Percentiles rank a stretch among this genome's conserved stretches.
phyloP scores from a whole-genome alignment of 352 stramenopile genomes.

The Pythium diclinum region DNA sequence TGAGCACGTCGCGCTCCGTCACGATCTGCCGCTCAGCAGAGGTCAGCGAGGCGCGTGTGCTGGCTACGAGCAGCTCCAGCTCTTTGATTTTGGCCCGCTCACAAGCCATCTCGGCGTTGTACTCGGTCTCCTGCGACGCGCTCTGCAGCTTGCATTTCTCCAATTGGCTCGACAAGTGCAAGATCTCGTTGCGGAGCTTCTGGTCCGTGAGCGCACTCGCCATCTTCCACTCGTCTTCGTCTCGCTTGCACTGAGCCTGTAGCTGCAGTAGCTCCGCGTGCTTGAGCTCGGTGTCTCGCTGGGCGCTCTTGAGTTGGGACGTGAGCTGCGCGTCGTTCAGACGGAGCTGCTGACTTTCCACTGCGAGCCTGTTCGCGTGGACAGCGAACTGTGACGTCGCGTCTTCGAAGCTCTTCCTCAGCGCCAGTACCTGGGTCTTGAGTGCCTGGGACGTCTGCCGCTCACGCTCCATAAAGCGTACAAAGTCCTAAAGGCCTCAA shows the following conservation, averaged over 20 bases:
- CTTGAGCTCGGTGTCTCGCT: constrained; percentile 22
- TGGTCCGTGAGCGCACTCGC: constrained; percentile 47
- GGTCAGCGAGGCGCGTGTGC: constrained; percentile 38
- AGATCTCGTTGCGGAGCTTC: constrained; percentile 61
- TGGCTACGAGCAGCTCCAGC: constrained; percentile 36
- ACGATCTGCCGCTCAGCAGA: constrained; percentile 34
- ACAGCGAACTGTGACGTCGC: constrained; percentile 17
- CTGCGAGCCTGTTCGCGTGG: constrained; percentile 25
- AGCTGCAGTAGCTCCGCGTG: constrained; percentile 20
- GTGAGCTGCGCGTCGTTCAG: constrained; percentile 11
- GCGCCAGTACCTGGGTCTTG: constrained; percentile 32
- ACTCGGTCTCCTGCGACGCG: constrained; percentile 34
- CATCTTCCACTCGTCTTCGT: constrained; percentile 40
- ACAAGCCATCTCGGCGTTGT: constrained; percentile 30
- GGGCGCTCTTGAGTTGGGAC: constrained; percentile 22
- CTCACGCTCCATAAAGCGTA: constrained; percentile 66
- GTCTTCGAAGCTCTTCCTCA: constrained; percentile 41
- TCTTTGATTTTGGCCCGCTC: constrained; percentile 35
- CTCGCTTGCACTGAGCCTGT: constrained; percentile 29
- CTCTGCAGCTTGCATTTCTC: constrained; percentile 45
- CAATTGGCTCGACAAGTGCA: constrained; percentile 53
- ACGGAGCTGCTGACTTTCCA: constrained; percentile 26
- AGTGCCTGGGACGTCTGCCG: constrained; percentile 40
- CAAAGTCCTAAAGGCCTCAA: constrained; percentile 38
- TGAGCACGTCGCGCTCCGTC: constrained; percentile 47